Percentiles rank a stretch among this genome's conserved stretches.
Conservation (phyloP, 1,284 basidiomycete genomes). For the Psilocybe mexicana region DNA sequence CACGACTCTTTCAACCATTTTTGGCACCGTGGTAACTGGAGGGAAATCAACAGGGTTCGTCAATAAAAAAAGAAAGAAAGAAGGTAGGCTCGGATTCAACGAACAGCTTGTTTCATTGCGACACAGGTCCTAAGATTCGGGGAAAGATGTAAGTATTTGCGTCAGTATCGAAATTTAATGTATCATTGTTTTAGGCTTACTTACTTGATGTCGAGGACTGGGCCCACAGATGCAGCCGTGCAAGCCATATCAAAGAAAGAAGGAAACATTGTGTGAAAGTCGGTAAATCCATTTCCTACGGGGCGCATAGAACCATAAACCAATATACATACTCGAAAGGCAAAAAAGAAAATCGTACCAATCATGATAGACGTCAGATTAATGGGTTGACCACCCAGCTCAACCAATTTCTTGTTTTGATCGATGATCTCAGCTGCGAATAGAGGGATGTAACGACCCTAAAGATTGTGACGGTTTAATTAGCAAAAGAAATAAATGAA, state of each 20-base stretch:
- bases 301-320: too few species aligned
- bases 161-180: too few species aligned
- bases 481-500: background rate
- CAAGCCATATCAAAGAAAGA: background rate
- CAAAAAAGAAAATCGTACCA: conserved; percentile 43
- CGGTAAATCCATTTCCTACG: background rate
- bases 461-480: background rate
- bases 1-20: conserved; percentile 49
- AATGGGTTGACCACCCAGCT: conserved; percentile 65
- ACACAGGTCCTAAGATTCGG: conserved; percentile 39
- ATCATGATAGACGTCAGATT: conserved; percentile 83
- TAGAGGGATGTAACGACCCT: conserved; percentile 84
- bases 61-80: too few species aligned
- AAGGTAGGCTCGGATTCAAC: conserved; percentile 16
- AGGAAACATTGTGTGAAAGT: background rate
- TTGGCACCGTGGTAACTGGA: conserved; percentile 48
- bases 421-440: conserved; percentile 83
- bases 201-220: conserved; percentile 36
- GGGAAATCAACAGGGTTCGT: too few species aligned
- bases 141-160: background rate
- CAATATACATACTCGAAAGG: background rate
- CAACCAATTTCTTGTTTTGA: conserved; percentile 63
- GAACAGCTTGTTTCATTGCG: conserved; percentile 50
- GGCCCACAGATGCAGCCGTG: conserved; percentile 42
- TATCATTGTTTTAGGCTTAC: conserved; percentile 1